Conservation (phyloP, 306 rosid species). For the Sophora flavescens region DNA sequence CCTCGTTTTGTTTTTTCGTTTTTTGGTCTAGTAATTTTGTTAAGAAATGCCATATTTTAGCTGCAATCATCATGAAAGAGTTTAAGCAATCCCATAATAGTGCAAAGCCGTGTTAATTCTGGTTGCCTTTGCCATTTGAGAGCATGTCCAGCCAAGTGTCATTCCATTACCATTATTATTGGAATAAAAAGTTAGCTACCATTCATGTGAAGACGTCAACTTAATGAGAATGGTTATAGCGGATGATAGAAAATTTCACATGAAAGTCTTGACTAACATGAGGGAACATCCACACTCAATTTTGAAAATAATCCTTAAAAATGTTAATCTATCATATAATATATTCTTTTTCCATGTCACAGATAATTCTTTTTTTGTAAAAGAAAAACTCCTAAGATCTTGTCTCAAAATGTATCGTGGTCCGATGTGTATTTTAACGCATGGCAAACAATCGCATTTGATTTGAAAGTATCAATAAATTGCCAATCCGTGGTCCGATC, state of each 20-base stretch:
- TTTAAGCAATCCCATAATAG: not conserved
- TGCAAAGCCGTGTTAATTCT: not conserved
- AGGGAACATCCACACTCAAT: too few relatives aligned
- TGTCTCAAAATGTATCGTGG: not conserved
- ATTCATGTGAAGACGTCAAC: too few relatives aligned
- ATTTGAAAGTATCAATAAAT: not conserved
- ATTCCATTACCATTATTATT: too few relatives aligned
- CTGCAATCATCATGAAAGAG: not conserved
- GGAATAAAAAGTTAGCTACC: too few relatives aligned
- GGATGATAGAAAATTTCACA: too few relatives aligned
- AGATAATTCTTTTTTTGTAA: not conserved
- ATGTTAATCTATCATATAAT: too few relatives aligned
- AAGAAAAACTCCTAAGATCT: not conserved
- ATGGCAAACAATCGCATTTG: conserved; percentile 31
- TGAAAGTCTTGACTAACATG: too few relatives aligned
- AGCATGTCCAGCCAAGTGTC: too few relatives aligned
- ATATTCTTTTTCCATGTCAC: not conserved
- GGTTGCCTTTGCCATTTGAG: too few relatives aligned
- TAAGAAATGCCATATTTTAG: conserved; percentile 1
- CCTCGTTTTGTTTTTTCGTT: not conserved
- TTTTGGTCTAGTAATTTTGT: not conserved
- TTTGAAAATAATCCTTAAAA: too few relatives aligned
- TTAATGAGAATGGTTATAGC: too few relatives aligned
- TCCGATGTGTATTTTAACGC: conserved; percentile 1
- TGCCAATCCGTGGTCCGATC: not conserved